These are phyloP conservation scores for Saksenaea vasiformis DNA, from an alignment of 371 early-diverging fungal species.

Conservation along the genomic window DNA sequence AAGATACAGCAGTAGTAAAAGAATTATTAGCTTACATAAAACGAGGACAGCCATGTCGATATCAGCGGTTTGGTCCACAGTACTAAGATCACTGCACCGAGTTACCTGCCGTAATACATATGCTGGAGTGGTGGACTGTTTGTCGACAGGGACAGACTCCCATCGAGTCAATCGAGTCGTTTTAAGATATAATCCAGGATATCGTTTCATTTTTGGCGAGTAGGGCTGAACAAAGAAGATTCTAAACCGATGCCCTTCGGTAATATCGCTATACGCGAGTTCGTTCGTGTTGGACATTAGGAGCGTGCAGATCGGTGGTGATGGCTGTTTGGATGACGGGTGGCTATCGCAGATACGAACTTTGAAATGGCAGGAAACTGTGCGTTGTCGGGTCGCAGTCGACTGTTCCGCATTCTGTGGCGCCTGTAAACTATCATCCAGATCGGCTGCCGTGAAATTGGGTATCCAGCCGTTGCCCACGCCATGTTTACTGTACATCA, in stretches of 20 bases:
- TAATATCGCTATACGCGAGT: constrained; percentile 30
- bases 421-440: constrained; percentile 6
- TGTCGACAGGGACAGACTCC: constrained; percentile 30
- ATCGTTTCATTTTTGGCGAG: constrained; percentile 37
- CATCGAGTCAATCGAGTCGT: constrained; percentile 46
- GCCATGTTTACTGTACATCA: constrained; percentile 8
- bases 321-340: not conserved
- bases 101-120: constrained; percentile 53
- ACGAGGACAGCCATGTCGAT: constrained; percentile 60
- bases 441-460: constrained; percentile 24
- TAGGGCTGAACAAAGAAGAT: constrained; percentile 43
- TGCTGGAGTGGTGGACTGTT: constrained; percentile 8
- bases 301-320: constrained; percentile 13
- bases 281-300: constrained; percentile 35
- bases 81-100: constrained; percentile 35
- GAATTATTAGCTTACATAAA: constrained; percentile 43
- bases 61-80: constrained; percentile 36
- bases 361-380: constrained; percentile 51
- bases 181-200: constrained; percentile 37
- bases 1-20: not conserved
- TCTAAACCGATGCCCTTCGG: constrained; percentile 26
- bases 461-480: constrained; percentile 14
- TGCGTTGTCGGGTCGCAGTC: constrained; percentile 29
- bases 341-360: constrained; percentile 54
- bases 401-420: constrained; percentile 18